Evolutionary conservation across 768 basidiomycete species (phyloP).

Genomic region (Termitomyces sp.): DNA sequence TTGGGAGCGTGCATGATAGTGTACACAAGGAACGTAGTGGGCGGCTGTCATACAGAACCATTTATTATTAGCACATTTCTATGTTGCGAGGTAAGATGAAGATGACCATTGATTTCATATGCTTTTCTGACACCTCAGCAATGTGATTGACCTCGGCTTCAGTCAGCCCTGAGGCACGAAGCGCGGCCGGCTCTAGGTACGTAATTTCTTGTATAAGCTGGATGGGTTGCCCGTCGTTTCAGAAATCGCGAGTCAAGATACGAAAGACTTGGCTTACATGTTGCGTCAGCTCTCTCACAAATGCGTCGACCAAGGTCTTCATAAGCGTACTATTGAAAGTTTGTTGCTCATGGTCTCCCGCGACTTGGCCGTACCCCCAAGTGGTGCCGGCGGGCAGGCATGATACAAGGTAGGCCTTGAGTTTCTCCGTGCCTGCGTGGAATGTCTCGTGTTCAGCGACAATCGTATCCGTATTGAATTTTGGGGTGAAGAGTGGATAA

Average conservation of each 20-base stretch:
- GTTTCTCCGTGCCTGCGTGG: slow-evolving; percentile 13
- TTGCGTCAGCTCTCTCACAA: slow-evolving; percentile 11
- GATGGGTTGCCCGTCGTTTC: not conserved
- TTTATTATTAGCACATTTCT: not conserved
- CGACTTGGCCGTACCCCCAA: slow-evolving; percentile 19
- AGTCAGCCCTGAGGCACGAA: slow-evolving; percentile 19
- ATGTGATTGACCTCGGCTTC: slow-evolving; percentile 18
- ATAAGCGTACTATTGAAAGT: slow-evolving; percentile 9
- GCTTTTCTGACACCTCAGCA: slow-evolving; percentile 14
- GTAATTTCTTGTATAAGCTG: slow-evolving; percentile 18
- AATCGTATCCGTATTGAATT: slow-evolving; percentile 18
- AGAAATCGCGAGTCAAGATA: not conserved
- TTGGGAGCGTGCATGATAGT: slow-evolving; percentile 17
- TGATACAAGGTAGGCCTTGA: slow-evolving; percentile 19
- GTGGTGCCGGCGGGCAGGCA: slow-evolving; percentile 17
- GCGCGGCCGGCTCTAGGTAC: slow-evolving; percentile 16
- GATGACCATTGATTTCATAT: slow-evolving; percentile 21
- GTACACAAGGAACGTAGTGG: slow-evolving; percentile 17
- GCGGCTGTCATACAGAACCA: slow-evolving; percentile 3
- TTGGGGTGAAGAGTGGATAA: slow-evolving; percentile 18
- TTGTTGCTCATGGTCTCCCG: slow-evolving; percentile 8
- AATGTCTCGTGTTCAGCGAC: slow-evolving; percentile 19
- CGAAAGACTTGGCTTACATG: slow-evolving; percentile 8
- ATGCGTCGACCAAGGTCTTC: slow-evolving; percentile 12
- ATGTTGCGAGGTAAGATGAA: not conserved